Evolutionary conservation across 176 grass and related monocot species (phyloP).

Genomic region (maize (Zea mays)): Zm-B73-REFERENCE-NAM-5.0 NC_050100.1:167284501-167285000

Average conservation of each 20-base stretch:
- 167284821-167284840: neutral
- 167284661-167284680: neutral
- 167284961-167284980: neutral
- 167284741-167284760: neutral
- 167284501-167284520: slow-evolving; percentile 27
- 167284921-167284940: slow-evolving; percentile 39
- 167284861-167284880: neutral
- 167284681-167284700: neutral
- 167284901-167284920: neutral
- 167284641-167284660: neutral
- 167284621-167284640: neutral
- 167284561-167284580: slow-evolving; percentile 45
- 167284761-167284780: neutral
- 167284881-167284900: neutral
- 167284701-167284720: neutral
- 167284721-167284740: neutral
- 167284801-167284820: neutral
- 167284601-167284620: neutral
- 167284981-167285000: neutral
- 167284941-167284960: slow-evolving; percentile 16
- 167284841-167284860: neutral
- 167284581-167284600: neutral
- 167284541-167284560: neutral
- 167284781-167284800: neutral
- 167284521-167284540: no score